These are phyloP conservation scores for Aspergillus coremiiformis DNA, from an alignment of 495 filamentous ascomycete genomes.

Conservation along the genomic window DNA sequence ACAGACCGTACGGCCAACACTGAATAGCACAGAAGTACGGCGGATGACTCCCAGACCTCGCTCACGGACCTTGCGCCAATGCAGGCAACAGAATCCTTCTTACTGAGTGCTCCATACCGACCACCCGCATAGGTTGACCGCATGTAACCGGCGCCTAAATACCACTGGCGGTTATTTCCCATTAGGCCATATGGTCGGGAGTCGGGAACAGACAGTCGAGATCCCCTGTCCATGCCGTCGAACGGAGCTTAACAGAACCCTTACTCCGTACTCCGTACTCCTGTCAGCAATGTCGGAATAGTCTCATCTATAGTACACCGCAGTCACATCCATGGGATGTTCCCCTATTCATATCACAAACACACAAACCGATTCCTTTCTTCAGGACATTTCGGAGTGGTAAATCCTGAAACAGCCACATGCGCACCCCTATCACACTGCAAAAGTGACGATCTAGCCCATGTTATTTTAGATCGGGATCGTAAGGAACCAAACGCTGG, in stretches of 20 bases:
- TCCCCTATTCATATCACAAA: neutral
- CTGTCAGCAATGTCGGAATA: neutral
- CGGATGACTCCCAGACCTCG: neutral
- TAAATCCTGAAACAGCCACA: neutral
- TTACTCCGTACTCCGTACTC: neutral
- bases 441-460: neutral
- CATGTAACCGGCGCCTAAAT: slow-evolving; percentile 1
- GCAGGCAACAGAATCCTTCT: slow-evolving; percentile 9
- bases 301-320: neutral
- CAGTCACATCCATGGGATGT: neutral
- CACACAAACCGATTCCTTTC: neutral
- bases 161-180: neutral
- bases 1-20: neutral
- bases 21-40: neutral
- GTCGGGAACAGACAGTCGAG: neutral
- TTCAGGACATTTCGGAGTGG: neutral
- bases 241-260: neutral
- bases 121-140: neutral
- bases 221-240: neutral
- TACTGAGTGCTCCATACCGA: neutral
- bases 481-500: neutral
- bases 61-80: slow-evolving; percentile 11
- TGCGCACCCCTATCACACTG: neutral
- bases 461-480: neutral
- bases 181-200: neutral